These are phyloP conservation scores for Fusarium sp. DNA, from an alignment of 2,329 filamentous ascomycete genomes.

Conservation along the genomic window DNA sequence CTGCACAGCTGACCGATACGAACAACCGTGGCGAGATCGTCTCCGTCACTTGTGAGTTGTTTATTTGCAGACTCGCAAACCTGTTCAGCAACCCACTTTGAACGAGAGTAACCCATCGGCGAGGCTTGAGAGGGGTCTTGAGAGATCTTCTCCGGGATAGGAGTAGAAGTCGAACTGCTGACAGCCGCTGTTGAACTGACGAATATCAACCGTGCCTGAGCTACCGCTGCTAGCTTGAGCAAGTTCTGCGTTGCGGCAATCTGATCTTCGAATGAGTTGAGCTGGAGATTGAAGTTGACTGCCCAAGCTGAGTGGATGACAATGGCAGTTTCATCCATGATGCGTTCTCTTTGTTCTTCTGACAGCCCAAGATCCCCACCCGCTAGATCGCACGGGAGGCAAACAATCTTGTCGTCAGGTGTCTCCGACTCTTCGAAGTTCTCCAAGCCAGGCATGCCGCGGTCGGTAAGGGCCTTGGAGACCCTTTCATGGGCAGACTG, in stretches of 20 bases:
- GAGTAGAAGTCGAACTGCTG: conserved; percentile 45
- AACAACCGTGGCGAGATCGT: conserved; percentile 46
- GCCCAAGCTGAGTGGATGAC: conserved; percentile 66
- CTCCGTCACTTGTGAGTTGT: conserved; percentile 4
- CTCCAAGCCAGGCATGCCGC: conserved; percentile 7
- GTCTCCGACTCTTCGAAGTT: not conserved
- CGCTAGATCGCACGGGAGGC: conserved; percentile 28
- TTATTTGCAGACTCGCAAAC: conserved; percentile 52
- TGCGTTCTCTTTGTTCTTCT: not conserved
- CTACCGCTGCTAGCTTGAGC: conserved; percentile 48
- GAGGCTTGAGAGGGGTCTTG: conserved; percentile 38
- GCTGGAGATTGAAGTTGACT: conserved; percentile 66
- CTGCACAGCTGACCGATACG: conserved; percentile 65
- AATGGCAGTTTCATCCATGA: not conserved
- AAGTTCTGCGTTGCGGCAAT: conserved; percentile 60
- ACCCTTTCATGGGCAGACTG: conserved; percentile 12
- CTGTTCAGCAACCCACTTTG: conserved; percentile 55
- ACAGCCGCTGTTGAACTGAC: conserved; percentile 63
- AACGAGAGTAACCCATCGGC: conserved; percentile 58
- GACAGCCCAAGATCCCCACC: conserved; percentile 14
- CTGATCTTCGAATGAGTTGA: conserved; percentile 63
- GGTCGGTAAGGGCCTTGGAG: conserved; percentile 19
- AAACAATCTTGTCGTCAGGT: conserved; percentile 17
- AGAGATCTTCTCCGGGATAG: conserved; percentile 49
- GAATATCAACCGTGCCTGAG: conserved; percentile 56